Base-by-base conservation (phyloP, 2,329 filamentous ascomycete species). In the Botrytis byssoidea region DNA sequence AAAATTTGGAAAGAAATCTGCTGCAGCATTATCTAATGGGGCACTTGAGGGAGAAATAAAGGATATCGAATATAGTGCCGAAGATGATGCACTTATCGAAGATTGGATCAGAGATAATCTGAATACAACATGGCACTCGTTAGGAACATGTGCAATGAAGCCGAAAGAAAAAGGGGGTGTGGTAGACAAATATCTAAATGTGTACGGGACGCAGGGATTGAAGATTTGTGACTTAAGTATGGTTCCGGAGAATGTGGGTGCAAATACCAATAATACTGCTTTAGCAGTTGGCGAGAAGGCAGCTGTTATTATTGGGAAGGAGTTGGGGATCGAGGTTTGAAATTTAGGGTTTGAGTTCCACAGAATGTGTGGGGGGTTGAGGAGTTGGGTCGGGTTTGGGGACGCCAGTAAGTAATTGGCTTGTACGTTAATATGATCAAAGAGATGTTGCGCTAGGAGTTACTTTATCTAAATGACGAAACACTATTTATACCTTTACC, bases 251-350 rank as follows among this genome's bases (percentile, higher is more conserved):
- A 81, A 81, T 74, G 83, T 86, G 7, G 84, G 82, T 5, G 84
- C 82, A 0, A 86, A 86, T 74, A 85, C 84, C 2, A 84, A 84
- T 71, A 84, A 85, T 57, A 85, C 84, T 1, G 84, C 85, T 1
- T 78, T 85, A 71, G 81, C 81, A 20, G 79, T 84, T 42, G 83
- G 83, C 2, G 83, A 84, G 77, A 82, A 82, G 76, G 83, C 83
- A 1, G 83, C 83, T 55, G 80, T 81, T 71, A 81, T 84, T 69
- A 82, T 85, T 76, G 81, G 81, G 44, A 78, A 78, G 73, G 83
- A 84, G 70, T 74, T 85, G 69, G 83, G 83, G 1, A 75, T 81
- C 63, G 60, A 78, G 74, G 75, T 79, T 76, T 79, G 40, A 59
- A 40, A 75, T 79, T 76, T 79, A 25, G 37, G 32, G 0, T 75